Evolutionary conservation across 768 basidiomycete genomes (phyloP).

Genomic region (Pulveroboletus sp.): DNA sequence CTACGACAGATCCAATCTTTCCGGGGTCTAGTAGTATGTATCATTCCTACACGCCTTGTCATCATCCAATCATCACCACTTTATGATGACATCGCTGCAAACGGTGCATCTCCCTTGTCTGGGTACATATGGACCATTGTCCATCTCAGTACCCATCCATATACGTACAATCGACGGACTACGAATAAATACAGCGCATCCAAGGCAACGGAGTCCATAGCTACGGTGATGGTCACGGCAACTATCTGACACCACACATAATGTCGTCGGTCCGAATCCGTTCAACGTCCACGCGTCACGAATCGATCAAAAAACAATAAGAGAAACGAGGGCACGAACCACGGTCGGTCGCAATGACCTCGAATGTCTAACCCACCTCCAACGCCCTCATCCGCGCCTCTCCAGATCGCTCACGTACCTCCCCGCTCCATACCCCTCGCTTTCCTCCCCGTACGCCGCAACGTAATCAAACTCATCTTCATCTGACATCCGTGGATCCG

Average conservation of each 20-base stretch:
- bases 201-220: no score
- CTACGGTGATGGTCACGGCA: neutral
- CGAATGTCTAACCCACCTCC: no score
- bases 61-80: no score
- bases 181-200: no score
- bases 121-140: no score
- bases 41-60: no score
- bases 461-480: conserved; percentile 40
- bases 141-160: no score
- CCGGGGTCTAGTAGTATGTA: no score
- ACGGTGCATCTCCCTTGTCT: no score
- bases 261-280: neutral
- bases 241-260: neutral
- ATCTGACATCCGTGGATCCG: conserved; percentile 23
- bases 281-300: conserved; percentile 5
- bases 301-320: conserved; percentile 11
- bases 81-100: no score
- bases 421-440: conserved; percentile 39
- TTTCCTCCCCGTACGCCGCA: conserved; percentile 47
- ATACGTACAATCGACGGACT: neutral
- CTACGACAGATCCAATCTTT: no score
- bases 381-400: neutral
- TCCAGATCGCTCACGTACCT: conserved; percentile 49
- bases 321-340: neutral
- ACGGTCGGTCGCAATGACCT: no score